Evolutionary conservation across 345 rosid genomes (phyloP).

Genomic region (Kernera saxatilis): DNA sequence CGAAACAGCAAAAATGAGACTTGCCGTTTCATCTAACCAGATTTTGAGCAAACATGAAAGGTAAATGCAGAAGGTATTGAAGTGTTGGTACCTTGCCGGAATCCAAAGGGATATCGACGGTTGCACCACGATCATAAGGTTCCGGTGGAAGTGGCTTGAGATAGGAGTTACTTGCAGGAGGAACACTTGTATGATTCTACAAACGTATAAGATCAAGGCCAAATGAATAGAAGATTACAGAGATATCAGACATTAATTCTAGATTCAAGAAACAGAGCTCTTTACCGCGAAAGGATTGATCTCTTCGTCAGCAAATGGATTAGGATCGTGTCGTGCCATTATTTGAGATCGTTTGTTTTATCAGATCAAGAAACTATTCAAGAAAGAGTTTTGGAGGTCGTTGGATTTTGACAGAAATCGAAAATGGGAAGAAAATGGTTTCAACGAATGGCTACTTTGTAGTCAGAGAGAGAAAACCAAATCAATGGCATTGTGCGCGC

Average conservation of each 20-base stretch:
- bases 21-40: neutral
- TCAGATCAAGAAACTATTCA: conserved; percentile 5
- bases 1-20: conserved; percentile 4
- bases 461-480: conserved; percentile 28
- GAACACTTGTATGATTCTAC: conserved; percentile 71
- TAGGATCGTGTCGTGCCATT: conserved; percentile 73
- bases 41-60: neutral
- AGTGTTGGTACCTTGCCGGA: conserved; percentile 46
- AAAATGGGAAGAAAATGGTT: conserved; percentile 24
- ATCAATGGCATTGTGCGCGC: conserved; percentile 23
- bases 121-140: conserved; percentile 92
- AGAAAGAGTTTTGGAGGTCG: conserved; percentile 20
- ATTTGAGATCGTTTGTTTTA: conserved; percentile 15
- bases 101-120: conserved; percentile 86
- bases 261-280: neutral
- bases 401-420: conserved; percentile 8
- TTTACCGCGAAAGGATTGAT: conserved; percentile 90
- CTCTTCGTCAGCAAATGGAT: conserved; percentile 80
- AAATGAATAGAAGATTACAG: conserved; percentile 15
- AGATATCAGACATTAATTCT: neutral
- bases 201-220: conserved; percentile 19
- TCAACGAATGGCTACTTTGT: conserved; percentile 26
- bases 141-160: conserved; percentile 95
- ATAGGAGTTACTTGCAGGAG: conserved; percentile 68
- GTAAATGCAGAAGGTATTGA: neutral